Conservation (phyloP, 2,329 filamentous ascomycete genomes). For the Verticillium longisporum region DNA sequence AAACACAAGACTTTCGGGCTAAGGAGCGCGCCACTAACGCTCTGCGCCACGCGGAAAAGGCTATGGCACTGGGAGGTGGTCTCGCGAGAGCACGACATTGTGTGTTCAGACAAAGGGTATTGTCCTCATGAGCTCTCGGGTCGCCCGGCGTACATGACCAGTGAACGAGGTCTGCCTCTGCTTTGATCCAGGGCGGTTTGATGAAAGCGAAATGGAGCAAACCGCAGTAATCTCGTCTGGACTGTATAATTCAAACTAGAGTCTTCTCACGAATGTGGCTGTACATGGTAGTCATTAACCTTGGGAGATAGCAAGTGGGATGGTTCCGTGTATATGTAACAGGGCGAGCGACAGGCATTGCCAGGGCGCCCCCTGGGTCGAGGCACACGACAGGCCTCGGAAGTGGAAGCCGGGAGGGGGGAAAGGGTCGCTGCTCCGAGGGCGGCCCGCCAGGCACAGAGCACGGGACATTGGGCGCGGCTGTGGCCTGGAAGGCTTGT, state of each 20-base stretch:
- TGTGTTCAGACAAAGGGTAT: neutral
- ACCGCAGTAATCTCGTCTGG: too few relatives aligned
- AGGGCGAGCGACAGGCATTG: neutral
- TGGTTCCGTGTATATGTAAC: too few relatives aligned
- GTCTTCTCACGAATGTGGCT: neutral
- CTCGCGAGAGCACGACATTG: neutral
- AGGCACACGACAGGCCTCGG: neutral
- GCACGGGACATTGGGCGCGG: neutral
- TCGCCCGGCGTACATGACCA: neutral
- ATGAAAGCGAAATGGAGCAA: too few relatives aligned
- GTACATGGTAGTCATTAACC: neutral
- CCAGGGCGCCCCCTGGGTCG: neutral
- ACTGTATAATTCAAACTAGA: neutral
- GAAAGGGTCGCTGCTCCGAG: neutral
- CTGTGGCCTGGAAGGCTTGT: neutral
- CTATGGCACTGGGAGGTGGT: neutral
- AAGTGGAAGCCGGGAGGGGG: neutral
- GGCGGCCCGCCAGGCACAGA: constrained; percentile 1
- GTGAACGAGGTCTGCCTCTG: neutral
- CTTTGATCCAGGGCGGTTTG: neutral
- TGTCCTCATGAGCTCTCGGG: neutral
- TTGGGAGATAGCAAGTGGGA: too few relatives aligned
- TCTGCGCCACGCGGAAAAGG: neutral
- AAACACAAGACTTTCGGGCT: neutral
- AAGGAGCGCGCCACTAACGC: neutral